phyloP scores from a whole-genome alignment of 2,329 filamentous ascomycete species.

The Alternaria arbusti region DNA sequence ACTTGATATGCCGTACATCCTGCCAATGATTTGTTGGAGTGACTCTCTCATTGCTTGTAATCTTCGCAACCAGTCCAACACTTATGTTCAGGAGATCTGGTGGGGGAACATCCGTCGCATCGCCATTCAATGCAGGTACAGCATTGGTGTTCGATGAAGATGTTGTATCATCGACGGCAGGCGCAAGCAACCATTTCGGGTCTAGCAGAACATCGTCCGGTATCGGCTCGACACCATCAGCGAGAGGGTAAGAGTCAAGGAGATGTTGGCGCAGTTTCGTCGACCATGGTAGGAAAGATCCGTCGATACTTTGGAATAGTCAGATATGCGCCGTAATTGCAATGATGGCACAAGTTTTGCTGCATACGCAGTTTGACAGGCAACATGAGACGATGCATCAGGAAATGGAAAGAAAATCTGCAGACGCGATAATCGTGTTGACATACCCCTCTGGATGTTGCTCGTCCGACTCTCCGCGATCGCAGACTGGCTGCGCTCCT shows the following conservation, averaged over 20 bases:
- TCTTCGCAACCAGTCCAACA: slow-evolving; percentile 60
- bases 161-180: slow-evolving; percentile 32
- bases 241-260: slow-evolving; percentile 71
- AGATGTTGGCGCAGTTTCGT: slow-evolving; percentile 70
- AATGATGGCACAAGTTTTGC: background rate
- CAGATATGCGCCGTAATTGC: background rate
- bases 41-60: slow-evolving; percentile 72
- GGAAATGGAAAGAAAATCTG: slow-evolving; percentile 11
- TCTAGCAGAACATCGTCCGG: slow-evolving; percentile 75
- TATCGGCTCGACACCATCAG: slow-evolving; percentile 71
- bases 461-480: slow-evolving; percentile 87
- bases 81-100: slow-evolving; percentile 64
- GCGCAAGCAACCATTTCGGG: slow-evolving; percentile 71
- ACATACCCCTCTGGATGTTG: slow-evolving; percentile 88
- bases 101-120: slow-evolving; percentile 39
- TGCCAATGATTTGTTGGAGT: slow-evolving; percentile 86
- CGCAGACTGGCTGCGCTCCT: slow-evolving; percentile 77
- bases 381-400: background rate
- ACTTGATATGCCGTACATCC: slow-evolving; percentile 82
- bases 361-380: background rate
- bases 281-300: slow-evolving; percentile 80
- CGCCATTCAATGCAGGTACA: slow-evolving; percentile 1
- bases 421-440: background rate
- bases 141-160: background rate
- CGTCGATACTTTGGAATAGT: slow-evolving; percentile 69